Conservation (phyloP, 2,329 filamentous ascomycete species). For the Leptographium wingfieldii region DNA sequence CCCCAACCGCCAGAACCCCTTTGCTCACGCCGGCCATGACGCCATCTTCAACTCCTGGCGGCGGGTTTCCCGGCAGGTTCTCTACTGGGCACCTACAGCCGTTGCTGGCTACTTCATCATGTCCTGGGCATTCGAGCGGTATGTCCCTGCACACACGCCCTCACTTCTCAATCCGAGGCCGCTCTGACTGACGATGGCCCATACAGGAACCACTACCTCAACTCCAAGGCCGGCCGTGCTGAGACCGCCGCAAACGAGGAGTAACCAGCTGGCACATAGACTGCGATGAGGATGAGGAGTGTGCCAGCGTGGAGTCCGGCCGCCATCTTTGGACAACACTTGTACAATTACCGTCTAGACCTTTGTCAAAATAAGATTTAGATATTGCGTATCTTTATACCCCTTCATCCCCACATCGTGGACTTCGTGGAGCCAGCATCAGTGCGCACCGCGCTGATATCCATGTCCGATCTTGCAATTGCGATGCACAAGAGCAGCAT, state of each 20-base stretch:
- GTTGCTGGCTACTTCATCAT: slow-evolving; percentile 68
- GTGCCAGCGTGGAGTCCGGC: background rate
- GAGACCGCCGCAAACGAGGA: slow-evolving; percentile 26
- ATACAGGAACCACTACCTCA: slow-evolving; percentile 63
- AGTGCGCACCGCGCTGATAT: too few relatives aligned
- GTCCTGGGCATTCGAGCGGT: slow-evolving; percentile 89
- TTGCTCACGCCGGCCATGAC: slow-evolving; percentile 64
- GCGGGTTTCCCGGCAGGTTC: slow-evolving; percentile 71
- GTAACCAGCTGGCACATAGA: background rate
- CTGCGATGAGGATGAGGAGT: background rate
- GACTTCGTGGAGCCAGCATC: too few relatives aligned
- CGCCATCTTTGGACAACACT: background rate
- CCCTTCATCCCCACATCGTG: too few relatives aligned
- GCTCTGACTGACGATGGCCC: background rate
- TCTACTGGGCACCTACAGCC: slow-evolving; percentile 77
- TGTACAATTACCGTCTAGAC: background rate
- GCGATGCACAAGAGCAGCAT: too few relatives aligned
- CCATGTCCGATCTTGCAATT: too few relatives aligned
- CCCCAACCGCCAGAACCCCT: slow-evolving; percentile 77
- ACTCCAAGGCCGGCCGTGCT: slow-evolving; percentile 62
- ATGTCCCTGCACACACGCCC: slow-evolving; percentile 23
- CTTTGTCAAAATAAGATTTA: background rate
- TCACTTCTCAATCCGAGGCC: background rate
- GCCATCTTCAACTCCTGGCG: slow-evolving; percentile 95
- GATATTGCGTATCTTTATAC: background rate